Evolutionary conservation across 257 asterid genomes (phyloP), one percentile per base, ranked within the genome.

Genomic region (Plantago major): DNA sequence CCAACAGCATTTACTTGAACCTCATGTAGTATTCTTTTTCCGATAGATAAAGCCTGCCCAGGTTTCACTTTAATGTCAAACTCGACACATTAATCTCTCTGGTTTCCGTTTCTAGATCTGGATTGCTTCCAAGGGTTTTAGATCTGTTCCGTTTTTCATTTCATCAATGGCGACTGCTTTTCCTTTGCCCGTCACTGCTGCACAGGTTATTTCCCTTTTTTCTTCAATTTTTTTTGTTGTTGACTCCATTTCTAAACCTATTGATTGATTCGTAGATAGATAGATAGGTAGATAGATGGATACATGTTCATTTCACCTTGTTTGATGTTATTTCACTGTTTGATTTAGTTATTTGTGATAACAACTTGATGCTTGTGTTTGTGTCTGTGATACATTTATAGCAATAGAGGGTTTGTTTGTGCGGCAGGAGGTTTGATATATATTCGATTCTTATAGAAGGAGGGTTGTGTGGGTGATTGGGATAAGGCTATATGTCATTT

Each of bases 121-220:
- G 67, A 52, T 45, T 10, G 43, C 40, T 69, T 18, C 0, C 16
- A 51, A 17, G 26, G 70, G 74, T 79, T 67, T 69, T 66, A 81
- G 97, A 90, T 90, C 95, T 90, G 81, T 81, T 78, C 47, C 72
- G 60, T 60, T 70, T 71, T 67, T 71, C 19, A 7, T 43, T 33
- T 28, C 52, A 51, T 50, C 65, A 58, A 89, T 90, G 95, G 88
- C 95, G 15, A 70, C 87, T 59, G 85, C 87, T 33, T 84, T 74
- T 74, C 88, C 86, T 63, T 72, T 87, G 67, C 90, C 97, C 14
- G 89, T 84, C 49, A 86, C 97, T 59, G 97, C 95, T 62, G 88
- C 95, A 60, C 97, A 87, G 92, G 97, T 88, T 3, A 9, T 40
- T 45, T 17, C 4, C 52, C n/a, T 30, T 13, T 55, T 33, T 60